A percentile compares a stretch with the other conserved stretches of the same genome.
Evolutionary conservation across 2,329 filamentous ascomycete genomes (phyloP).

Genomic region (Penicillium sp.): DNA sequence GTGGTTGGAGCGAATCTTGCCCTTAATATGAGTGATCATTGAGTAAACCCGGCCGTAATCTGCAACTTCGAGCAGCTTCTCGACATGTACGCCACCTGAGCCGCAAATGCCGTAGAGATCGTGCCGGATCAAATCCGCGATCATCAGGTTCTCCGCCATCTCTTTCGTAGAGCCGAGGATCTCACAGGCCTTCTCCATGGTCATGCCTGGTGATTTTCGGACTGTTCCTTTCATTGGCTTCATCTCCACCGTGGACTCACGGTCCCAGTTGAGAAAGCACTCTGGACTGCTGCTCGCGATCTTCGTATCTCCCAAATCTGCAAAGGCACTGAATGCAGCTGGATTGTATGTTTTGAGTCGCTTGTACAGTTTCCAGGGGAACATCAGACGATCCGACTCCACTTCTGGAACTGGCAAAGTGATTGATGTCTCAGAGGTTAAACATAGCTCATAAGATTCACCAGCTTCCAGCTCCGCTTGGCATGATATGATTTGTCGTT

Average conservation of each 20-base stretch:
- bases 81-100: constrained; percentile 68
- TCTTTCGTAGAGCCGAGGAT: constrained; percentile 82
- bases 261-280: constrained; percentile 73
- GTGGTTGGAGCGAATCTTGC: constrained; percentile 41
- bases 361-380: constrained; percentile 70
- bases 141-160: constrained; percentile 95
- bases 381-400: constrained; percentile 27
- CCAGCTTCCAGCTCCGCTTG: constrained; percentile 71
- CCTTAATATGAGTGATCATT: constrained; percentile 85
- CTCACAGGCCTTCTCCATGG: constrained; percentile 66
- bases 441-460: constrained; percentile 81
- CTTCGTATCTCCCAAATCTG: constrained; percentile 67
- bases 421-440: constrained; percentile 72
- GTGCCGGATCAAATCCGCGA: constrained; percentile 92
- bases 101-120: constrained; percentile 85
- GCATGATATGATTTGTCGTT: constrained; percentile 64
- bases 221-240: constrained; percentile 96
- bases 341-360: constrained; percentile 69
- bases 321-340: constrained; percentile 79
- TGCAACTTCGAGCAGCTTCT: constrained; percentile 79
- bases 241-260: constrained; percentile 55
- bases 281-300: constrained; percentile 84
- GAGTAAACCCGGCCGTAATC: constrained; percentile 90
- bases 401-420: constrained; percentile 34
- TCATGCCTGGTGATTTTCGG: constrained; percentile 68